Conservation (phyloP, 495 filamentous ascomycete species). For the Penicillium malachiteum region DNA sequence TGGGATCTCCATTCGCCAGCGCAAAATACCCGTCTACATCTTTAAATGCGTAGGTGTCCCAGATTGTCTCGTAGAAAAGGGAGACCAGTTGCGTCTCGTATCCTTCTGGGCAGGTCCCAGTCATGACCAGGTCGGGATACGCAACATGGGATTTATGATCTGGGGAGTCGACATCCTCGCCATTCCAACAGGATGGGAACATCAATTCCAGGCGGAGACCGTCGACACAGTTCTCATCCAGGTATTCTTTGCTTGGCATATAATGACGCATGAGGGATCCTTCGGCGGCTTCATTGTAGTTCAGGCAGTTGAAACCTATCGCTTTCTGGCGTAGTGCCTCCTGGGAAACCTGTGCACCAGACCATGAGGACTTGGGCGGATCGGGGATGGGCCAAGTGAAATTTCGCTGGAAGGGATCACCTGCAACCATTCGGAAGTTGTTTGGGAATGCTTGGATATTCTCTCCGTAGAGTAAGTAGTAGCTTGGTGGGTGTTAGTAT, state of each 20-base stretch:
- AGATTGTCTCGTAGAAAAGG: slow-evolving; percentile 88
- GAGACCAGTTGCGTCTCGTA: slow-evolving; percentile 68
- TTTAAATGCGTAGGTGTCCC: slow-evolving; percentile 68
- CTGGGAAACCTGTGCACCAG: slow-evolving; percentile 58
- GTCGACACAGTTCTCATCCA: slow-evolving; percentile 73
- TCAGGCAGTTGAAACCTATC: slow-evolving; percentile 87
- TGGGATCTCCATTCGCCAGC: slow-evolving; percentile 79
- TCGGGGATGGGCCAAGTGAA: slow-evolving; percentile 70
- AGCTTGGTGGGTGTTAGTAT: slow-evolving; percentile 42
- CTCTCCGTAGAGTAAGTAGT: slow-evolving; percentile 68
- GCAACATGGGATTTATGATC: slow-evolving; percentile 74
- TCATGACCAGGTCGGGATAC: slow-evolving; percentile 72
- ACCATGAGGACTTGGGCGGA: slow-evolving; percentile 71
- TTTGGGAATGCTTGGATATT: slow-evolving; percentile 74
- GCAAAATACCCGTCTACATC: slow-evolving; percentile 70
- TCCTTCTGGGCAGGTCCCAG: slow-evolving; percentile 72
- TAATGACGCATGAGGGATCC: slow-evolving; percentile 74
- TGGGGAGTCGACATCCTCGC: slow-evolving; percentile 56
- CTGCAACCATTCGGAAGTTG: slow-evolving; percentile 84
- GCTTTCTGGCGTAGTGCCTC: slow-evolving; percentile 72
- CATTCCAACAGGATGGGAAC: slow-evolving; percentile 94
- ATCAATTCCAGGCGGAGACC: slow-evolving; percentile 80
- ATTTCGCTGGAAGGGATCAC: slow-evolving; percentile 65
- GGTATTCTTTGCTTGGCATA: slow-evolving; percentile 73
- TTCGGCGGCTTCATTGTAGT: slow-evolving; percentile 64